These are phyloP conservation scores for Jatropha podagrica DNA, from an alignment of 441 rosid species.

Conservation along the genomic window DNA sequence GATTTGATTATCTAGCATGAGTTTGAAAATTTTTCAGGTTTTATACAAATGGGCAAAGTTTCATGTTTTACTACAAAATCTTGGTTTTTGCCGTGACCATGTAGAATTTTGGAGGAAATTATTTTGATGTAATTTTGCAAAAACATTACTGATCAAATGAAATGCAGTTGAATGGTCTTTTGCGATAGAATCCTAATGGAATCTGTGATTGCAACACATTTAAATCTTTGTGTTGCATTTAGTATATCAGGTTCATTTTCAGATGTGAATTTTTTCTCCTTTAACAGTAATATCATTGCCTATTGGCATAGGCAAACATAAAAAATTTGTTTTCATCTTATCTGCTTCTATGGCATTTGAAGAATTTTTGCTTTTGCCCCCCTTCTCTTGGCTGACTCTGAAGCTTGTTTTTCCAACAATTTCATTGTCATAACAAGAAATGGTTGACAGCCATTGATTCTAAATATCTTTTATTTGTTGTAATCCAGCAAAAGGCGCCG, in stretches of 20 bases:
- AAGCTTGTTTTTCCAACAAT: background rate
- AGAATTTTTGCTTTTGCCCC: background rate
- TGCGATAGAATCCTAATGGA: background rate
- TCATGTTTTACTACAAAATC: background rate
- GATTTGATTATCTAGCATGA: background rate
- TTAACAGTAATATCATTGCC: background rate
- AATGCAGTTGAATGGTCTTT: no score
- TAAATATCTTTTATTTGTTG: slow-evolving; percentile 25
- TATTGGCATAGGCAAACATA: background rate
- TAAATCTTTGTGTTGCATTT: no score
- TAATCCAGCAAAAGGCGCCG: slow-evolving; percentile 53
- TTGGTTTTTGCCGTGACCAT: no score
- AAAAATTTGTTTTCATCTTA: background rate
- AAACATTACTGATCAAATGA: no score
- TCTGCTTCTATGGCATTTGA: background rate
- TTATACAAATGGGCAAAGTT: background rate
- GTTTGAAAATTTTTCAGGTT: background rate
- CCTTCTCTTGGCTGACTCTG: background rate
- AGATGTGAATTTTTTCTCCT: background rate
- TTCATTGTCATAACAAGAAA: background rate
- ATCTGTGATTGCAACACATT: no score
- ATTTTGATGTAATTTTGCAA: no score
- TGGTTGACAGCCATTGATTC: background rate
- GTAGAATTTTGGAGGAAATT: background rate
- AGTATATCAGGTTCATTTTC: no score